phyloP scores from a whole-genome alignment of 1,284 basidiomycete species.

The Mycena citricolor region DNA sequence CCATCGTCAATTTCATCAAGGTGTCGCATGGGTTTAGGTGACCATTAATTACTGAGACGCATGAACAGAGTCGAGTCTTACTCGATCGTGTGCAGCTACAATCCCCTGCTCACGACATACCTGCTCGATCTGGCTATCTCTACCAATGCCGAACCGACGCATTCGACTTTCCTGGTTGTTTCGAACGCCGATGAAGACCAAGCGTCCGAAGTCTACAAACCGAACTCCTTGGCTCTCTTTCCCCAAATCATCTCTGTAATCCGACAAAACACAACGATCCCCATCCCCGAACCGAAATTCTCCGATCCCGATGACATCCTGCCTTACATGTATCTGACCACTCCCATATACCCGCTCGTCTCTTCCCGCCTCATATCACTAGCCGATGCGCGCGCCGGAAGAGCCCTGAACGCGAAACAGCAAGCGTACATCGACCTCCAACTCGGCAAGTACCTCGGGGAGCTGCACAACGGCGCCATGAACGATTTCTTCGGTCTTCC shows the following conservation, averaged over 20 bases:
- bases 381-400: slow-evolving; percentile 37
- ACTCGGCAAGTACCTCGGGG: slow-evolving; percentile 55
- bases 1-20: slow-evolving; percentile 28
- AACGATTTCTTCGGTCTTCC: slow-evolving; percentile 73
- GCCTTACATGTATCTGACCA: slow-evolving; percentile 43
- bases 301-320: slow-evolving; percentile 37
- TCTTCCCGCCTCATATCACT: slow-evolving; percentile 38
- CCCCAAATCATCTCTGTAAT: slow-evolving; percentile 35
- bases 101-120: slow-evolving; percentile 34
- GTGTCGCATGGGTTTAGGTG: slow-evolving; percentile 34
- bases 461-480: slow-evolving; percentile 59
- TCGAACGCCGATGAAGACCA: slow-evolving; percentile 24
- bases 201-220: slow-evolving; percentile 23
- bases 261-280: slow-evolving; percentile 38
- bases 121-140: slow-evolving; percentile 33
- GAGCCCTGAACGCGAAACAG: slow-evolving; percentile 43
- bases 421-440: slow-evolving; percentile 51
- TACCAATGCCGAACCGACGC: slow-evolving; percentile 19
- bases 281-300: slow-evolving; percentile 38
- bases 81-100: slow-evolving; percentile 28
- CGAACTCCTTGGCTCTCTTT: slow-evolving; percentile 36
- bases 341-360: slow-evolving; percentile 35
- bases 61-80: slow-evolving; percentile 1
- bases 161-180: slow-evolving; percentile 38
- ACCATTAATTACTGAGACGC: background rate